Conservation (phyloP, 306 rosid species). For the Cyamopsis tetragonoloba region DNA sequence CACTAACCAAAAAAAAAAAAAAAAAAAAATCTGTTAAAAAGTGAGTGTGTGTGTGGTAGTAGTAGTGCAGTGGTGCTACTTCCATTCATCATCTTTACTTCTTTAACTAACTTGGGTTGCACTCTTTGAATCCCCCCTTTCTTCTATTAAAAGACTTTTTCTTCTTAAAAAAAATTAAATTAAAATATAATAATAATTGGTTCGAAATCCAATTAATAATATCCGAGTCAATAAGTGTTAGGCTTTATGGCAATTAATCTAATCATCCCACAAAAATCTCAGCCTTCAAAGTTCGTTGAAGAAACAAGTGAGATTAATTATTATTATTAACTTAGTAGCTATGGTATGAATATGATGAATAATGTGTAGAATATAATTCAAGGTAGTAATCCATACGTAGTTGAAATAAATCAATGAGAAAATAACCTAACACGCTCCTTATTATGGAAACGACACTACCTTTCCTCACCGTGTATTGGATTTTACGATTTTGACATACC, state of each 20-base stretch:
- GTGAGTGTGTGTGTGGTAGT: conserved; percentile 22
- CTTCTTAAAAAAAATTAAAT: background rate
- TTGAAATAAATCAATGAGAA: background rate
- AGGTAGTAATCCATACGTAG: background rate
- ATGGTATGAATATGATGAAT: background rate
- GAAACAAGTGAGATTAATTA: background rate
- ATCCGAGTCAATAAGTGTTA: conserved; percentile 32
- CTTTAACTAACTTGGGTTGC: conserved; percentile 61
- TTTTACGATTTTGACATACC: conserved; percentile 2
- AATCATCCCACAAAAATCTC: background rate
- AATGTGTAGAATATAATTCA: conserved; percentile 4
- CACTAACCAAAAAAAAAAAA: too few species aligned
- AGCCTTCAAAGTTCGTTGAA: conserved; percentile 30
- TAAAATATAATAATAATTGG: conserved; percentile 27
- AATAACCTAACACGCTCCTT: conserved; percentile 22
- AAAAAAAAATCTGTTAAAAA: conserved; percentile 35
- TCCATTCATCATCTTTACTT: conserved; percentile 29
- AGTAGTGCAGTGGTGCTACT: conserved; percentile 32
- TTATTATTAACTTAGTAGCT: background rate
- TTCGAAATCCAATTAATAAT: conserved; percentile 29
- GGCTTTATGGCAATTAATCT: conserved; percentile 34
- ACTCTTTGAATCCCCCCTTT: conserved; percentile 68
- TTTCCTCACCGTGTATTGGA: conserved; percentile 18
- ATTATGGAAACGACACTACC: background rate
- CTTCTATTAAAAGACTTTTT: conserved; percentile 47